Conservation (phyloP, 805 yeast species). For the Kockiozyma suomiensis region DNA sequence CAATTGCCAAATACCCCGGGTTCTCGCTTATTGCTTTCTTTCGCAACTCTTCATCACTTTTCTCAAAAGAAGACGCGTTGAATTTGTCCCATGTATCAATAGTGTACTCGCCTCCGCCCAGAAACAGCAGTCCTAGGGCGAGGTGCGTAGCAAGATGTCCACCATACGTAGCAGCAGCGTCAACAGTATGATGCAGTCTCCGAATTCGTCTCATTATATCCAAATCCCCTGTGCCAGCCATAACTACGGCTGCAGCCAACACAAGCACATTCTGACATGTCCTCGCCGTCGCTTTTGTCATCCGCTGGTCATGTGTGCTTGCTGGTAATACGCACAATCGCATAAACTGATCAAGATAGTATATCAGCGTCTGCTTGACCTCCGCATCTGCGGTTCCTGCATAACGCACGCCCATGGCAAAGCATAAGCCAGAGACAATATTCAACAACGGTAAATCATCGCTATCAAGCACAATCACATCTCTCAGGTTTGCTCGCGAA, state of each 20-base stretch:
- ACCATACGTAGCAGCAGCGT: slow-evolving; percentile 55
- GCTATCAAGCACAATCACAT: slow-evolving; percentile 48
- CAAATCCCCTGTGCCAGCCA: slow-evolving; percentile 92
- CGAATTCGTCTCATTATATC: slow-evolving; percentile 73
- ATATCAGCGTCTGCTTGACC: slow-evolving; percentile 60
- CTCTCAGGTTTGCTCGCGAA: slow-evolving; percentile 21
- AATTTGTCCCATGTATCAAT: slow-evolving; percentile 52
- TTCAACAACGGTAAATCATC: slow-evolving; percentile 66
- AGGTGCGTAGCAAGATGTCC: slow-evolving; percentile 75
- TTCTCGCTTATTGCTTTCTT: neutral
- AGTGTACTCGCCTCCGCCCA: slow-evolving; percentile 93
- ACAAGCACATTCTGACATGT: slow-evolving; percentile 62
- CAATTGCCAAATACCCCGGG: slow-evolving; percentile 57
- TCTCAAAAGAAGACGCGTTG: neutral
- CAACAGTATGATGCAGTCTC: slow-evolving; percentile 59
- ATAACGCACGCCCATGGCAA: slow-evolving; percentile 72
- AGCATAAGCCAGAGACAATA: slow-evolving; percentile 70
- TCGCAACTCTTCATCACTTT: neutral
- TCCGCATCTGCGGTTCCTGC: slow-evolving; percentile 66
- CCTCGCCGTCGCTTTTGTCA: slow-evolving; percentile 57
- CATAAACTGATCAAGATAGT: slow-evolving; percentile 57
- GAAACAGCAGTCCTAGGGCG: slow-evolving; percentile 82
- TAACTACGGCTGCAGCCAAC: slow-evolving; percentile 67
- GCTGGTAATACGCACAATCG: slow-evolving; percentile 49
- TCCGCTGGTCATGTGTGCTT: slow-evolving; percentile 57